phyloP scores from a whole-genome alignment of 176 grass and related monocot species.

The Tuctoria greenei region DNA sequence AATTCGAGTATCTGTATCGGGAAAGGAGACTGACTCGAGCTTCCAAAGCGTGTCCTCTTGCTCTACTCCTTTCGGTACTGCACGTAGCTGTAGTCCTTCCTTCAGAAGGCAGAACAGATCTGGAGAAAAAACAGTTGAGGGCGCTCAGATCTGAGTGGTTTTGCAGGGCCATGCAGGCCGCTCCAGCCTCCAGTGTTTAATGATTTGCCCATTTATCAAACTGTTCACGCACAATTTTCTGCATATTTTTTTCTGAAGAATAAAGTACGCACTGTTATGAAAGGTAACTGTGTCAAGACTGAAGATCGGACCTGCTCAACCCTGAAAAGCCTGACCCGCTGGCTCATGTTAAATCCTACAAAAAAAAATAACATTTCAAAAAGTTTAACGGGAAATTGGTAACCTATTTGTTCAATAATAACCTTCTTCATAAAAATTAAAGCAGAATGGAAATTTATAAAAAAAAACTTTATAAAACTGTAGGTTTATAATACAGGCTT shows the following conservation, averaged over 20 bases:
- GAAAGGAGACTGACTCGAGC: constrained; percentile 26
- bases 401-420: neutral
- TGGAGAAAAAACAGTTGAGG: constrained; percentile 33
- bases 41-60: constrained; percentile 40
- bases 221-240: constrained; percentile 16
- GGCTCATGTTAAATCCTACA: neutral
- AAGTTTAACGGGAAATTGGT: neutral
- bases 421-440: neutral
- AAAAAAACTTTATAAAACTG: neutral
- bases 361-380: neutral
- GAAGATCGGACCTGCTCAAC: neutral
- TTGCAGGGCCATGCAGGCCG: neutral
- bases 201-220: constrained; percentile 34
- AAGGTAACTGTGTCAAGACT: neutral
- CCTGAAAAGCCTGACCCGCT: neutral
- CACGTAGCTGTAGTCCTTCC: too few relatives aligned
- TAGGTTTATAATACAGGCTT: too few relatives aligned
- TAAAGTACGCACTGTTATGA: neutral
- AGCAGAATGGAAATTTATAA: neutral
- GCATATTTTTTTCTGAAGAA: neutral
- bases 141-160: constrained; percentile 46
- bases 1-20: neutral
- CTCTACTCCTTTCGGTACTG: constrained; percentile 10
- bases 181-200: constrained; percentile 22
- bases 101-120: constrained; percentile 46